Evolutionary conservation across 495 filamentous ascomycete species (phyloP), one percentile per base, ranked within the genome.

Genomic region (Penicillium odoratum): DNA sequence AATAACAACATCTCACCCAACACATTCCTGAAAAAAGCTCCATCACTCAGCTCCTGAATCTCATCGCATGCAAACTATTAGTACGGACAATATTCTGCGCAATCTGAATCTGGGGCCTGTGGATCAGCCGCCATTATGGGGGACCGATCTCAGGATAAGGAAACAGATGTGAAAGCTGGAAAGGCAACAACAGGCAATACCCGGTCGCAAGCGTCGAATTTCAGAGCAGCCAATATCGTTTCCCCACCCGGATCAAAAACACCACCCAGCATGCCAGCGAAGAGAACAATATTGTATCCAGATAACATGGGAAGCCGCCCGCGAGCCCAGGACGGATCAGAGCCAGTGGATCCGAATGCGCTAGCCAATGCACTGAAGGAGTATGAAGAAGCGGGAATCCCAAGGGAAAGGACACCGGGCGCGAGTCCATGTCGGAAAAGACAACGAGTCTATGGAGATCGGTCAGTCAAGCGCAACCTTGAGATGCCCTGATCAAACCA

Each of bases 361-460:
- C 70, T 91, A 38, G 81, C 77, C 50, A 85, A 80, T 67, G 86
- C 84, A 5, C 71, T 91, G 60, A 83, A 83, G 65, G 79, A 84
- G 44, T 83, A 83, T 63, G 86, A 88, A 57, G 77, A 87, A 33
- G 80, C 78, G n/a, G 84, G 81, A 8, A 72, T 74, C 65, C 74
- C 79, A 51, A 75, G 88, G 59, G 87, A 93, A 48, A 81, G 82
- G 48, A 90, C 90, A 13, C 87, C 90, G 0, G 84, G 78, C 47
- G 84, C 82, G 11, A 96, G 90, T 69, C 92, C 92, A 13, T 91
- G 86, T 74, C 81, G 92, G 64, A 97, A 97, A 71, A 82, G 91
- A 47, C 92, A 92, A 65, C 81, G 91, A 54, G 83, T 96, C 6
- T 92, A 96, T 69, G 90, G 88, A 36, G 91, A 93, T 63, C 83